Base-by-base conservation (phyloP, 495 filamentous ascomycete genomes). In the Cudoniella acicularis region DNA sequence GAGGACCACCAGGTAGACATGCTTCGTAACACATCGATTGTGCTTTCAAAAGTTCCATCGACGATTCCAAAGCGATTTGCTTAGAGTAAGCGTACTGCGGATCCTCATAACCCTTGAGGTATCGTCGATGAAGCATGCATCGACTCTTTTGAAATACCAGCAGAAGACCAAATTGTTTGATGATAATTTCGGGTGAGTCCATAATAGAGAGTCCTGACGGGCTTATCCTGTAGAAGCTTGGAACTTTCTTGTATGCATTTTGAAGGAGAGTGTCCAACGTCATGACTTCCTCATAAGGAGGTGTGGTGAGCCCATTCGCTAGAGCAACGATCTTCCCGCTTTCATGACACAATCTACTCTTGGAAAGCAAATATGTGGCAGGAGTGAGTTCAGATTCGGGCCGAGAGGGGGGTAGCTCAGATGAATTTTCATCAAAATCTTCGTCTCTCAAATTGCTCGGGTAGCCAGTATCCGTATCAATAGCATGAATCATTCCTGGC, bases 121-220 rank as follows among this genome's bases (percentile, higher is more conserved):
- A 92, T 50, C 83, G 81, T 3, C 89, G 82, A 65, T 93, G 90
- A 24, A 92, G 74, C 13, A 92, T 83, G 48, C 84, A 87, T 25
- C 87, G 80, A n/a, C 79, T 75, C 64, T 90, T 91, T 57, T 89
- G 81, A 64, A 87, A 91, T 16, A 91, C 71, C 3, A 91, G 68
- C 11, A 86, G 83, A n/a, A 92, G 70, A 1, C 81, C 85, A 61
- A 86, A 87, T 1, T 88, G 81, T 57, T 87, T 83, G 67, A 89
- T 85, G 54, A 91, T 83, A 2, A 84, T 62, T 4, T 79, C 74
- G 2, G 84, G 77, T 1, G 85, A 73, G 60, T 92, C 88, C 9
- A 77, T 75, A 23, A 86, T 71, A n/a, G 76, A 84, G 53, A 89
- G 81, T 10, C 81, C 75, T 23, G 88, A 73, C 0, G 81, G 76